phyloP scores from a whole-genome alignment of 2,329 filamentous ascomycete species.

The Aspergillus fumigatus region DNA sequence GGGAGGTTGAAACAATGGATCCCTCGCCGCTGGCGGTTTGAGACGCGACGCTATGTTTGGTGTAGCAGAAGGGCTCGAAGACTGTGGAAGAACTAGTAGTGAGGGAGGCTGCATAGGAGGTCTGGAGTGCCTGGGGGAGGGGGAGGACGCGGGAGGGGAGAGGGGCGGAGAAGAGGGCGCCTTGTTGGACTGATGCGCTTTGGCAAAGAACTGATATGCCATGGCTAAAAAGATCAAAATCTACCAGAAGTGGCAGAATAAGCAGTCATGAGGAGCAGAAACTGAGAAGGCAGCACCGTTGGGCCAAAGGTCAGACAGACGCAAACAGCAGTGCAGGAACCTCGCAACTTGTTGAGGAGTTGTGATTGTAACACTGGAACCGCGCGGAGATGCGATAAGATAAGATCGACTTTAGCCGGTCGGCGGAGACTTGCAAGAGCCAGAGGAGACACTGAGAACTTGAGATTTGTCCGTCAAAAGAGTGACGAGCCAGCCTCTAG shows the following conservation, averaged over 20 bases:
- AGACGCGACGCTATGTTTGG: conserved; percentile 15
- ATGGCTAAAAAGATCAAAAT: conserved; percentile 14
- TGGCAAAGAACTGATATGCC: conserved; percentile 37
- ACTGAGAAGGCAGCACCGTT: neutral
- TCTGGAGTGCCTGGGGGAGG: conserved; percentile 13
- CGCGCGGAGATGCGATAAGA: conserved; percentile 37
- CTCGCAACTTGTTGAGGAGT: conserved; percentile 2
- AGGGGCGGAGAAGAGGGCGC: conserved; percentile 20
- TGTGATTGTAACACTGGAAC: conserved; percentile 6
- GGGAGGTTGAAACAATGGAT: conserved; percentile 24
- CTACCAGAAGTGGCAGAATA: neutral
- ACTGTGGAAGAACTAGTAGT: conserved; percentile 22
- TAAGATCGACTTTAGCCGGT: conserved; percentile 18
- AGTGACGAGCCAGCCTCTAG: conserved; percentile 14
- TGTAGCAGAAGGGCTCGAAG: conserved; percentile 14
- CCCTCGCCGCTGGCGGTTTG: conserved; percentile 19
- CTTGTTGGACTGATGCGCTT: conserved; percentile 25
- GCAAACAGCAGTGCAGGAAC: conserved; percentile 5
- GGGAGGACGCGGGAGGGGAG: conserved; percentile 16
- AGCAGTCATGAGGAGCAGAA: neutral
- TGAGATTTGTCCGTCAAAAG: neutral
- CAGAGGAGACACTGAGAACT: conserved; percentile 9
- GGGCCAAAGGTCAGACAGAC: neutral
- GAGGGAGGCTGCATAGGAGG: conserved; percentile 31
- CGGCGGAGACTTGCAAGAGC: conserved; percentile 9